Base-by-base conservation (phyloP, 148 eudicot species). In the Chenopodium suecicum region DNA sequence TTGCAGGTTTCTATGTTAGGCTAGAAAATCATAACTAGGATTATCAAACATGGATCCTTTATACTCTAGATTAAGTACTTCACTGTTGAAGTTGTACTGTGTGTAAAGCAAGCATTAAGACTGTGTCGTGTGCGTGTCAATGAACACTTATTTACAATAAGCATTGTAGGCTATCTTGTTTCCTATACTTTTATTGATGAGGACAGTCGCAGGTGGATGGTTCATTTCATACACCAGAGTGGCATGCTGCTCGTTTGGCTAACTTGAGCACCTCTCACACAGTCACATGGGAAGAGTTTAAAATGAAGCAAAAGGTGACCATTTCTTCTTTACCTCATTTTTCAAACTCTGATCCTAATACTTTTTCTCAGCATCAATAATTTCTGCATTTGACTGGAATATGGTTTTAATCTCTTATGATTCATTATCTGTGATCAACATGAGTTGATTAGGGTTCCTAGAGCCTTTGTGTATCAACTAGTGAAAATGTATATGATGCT, bases 191-290 rank as follows among this genome's bases (percentile, higher is more conserved):
- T 76, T 86, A 89, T 91, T 96, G 91, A 96, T 96, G 94, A 93
- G 90, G 95, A 77, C 85, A 73, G 83, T 90, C 95, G 82, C 99
- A 96, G 99, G 97, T 94, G 97, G 99, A 96, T 94, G 97, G 99
- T 92, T 96, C 99, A 84, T 96, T 96, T 94, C 99, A 96, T 96
- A 91, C 99, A 90, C 99, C 99, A 96, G 98, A 94, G 86, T 96
- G 99, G 99, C 99, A 96, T 94, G 98, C 97, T 85, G 99, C 99
- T 88, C 99, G 98, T 84, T 91, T 95, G 98, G 97, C 97, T 73
- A 95, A 91, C 88, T 92, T 95, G 70, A 95, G 91, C 79, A 95
- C 97, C 46, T 92, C 99, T 41, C 99, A 94, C 88, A 96, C 99
- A 70, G 87, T 96, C 81, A 96, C 98, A 29, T 96, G 99, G 99